Evolutionary conservation across 768 basidiomycete species (phyloP), one percentile per base, ranked within the genome.

Genomic region (Glaciozyma martinii): DNA sequence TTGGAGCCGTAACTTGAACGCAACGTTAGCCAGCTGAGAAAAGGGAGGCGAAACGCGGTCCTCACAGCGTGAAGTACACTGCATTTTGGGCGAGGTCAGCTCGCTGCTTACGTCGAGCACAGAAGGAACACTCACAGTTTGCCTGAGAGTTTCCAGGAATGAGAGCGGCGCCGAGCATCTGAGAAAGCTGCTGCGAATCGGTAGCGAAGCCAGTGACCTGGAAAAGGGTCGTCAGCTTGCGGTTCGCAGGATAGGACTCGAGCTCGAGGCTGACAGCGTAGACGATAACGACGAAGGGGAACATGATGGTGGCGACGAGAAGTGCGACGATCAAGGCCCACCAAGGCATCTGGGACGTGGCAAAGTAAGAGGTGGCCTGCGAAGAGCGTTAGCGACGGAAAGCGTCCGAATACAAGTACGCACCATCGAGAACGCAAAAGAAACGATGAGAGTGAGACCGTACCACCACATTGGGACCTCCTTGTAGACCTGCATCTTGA

Each of bases 91-190:
- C 43, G 19, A 16, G 25, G 53, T 10, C 43, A 42, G 42, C 10
- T 33, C 10, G 33, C 6, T 10, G 29, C 8, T n/a, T 19, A 32
- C n/a, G 5, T 6, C 16, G 19, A 21, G 57, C n/a, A n/a, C n/a
- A 42, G 33, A n/a, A 59, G 21, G 29, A 47, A 46, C 19, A 46
- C 44, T 4, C 44, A 46, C 76, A 80, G 74, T 81, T 86, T 0
- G 84, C 85, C 7, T 86, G 82, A 0, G 85, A 84, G 50, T 81
- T 79, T 42, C 85, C 85, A 7, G 84, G 82, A 18, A 85, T 76
- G 37, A 73, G 60, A 9, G 71, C 76, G 6, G 78, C 79, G 6
- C 79, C 82, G 33, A 83, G 73, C 73, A 82, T 81, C 75, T 83
- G 82, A 5, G 81, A 77, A 70, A 83, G 81, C 59, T 70, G 65